Conservation (phyloP, 208 protist species). For the Strigomonas culicis region DNA sequence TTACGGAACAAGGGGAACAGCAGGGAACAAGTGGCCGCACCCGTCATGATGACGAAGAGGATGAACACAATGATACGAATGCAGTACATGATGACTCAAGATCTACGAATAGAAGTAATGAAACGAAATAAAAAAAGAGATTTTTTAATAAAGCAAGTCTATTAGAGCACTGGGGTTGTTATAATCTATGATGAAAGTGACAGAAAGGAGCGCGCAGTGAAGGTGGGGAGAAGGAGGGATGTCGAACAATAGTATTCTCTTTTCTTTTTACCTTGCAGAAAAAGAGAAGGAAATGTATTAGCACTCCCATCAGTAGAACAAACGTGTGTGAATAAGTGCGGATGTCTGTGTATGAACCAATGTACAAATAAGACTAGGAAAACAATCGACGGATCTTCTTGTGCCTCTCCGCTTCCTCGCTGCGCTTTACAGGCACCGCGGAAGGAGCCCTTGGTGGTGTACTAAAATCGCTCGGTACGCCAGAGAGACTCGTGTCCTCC, state of each 20-base stretch:
- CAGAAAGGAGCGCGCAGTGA: neutral
- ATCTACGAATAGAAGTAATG: neutral
- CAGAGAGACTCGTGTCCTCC: too few relatives aligned
- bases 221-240: neutral
- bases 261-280: constrained; percentile 8
- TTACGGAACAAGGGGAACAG: constrained; percentile 22
- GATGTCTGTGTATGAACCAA: neutral
- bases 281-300: neutral
- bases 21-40: constrained; percentile 9
- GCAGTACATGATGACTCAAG: constrained; percentile 3
- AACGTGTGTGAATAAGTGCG: neutral
- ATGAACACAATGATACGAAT: constrained; percentile 20
- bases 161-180: too few relatives aligned
- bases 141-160: too few relatives aligned
- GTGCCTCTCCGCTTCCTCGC: too few relatives aligned
- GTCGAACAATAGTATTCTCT: neutral
- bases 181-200: neutral
- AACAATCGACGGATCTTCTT: too few relatives aligned
- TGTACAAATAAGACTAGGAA: too few relatives aligned
- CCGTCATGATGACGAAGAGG: constrained; percentile 19
- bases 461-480: too few relatives aligned
- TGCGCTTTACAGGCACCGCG: too few relatives aligned
- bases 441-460: too few relatives aligned
- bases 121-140: constrained; percentile 1
- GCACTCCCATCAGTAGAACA: constrained; percentile 8